Percentiles rank a stretch among this genome's conserved stretches.
Conservation (phyloP, 768 basidiomycete species). For the Suillus decipiens region DNA sequence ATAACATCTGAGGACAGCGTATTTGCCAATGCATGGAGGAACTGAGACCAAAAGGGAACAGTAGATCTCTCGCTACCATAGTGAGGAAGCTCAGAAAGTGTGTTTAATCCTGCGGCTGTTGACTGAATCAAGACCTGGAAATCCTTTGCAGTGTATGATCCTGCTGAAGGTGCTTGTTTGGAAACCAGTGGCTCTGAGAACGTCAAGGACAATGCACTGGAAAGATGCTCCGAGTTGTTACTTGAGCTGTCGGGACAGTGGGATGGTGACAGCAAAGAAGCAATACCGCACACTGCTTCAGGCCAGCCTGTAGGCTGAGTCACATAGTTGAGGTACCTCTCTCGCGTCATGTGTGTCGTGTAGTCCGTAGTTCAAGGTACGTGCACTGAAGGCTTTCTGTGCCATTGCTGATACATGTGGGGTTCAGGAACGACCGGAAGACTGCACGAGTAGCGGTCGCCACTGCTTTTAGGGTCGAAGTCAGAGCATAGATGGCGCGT, state of each 20-base stretch:
- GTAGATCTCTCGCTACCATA: neutral
- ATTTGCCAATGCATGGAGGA: neutral
- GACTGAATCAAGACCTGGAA: neutral
- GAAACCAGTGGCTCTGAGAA: neutral
- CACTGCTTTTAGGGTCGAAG: conserved; percentile 58
- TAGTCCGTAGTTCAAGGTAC: conserved; percentile 85
- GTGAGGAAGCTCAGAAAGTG: neutral
- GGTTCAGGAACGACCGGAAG: conserved; percentile 56
- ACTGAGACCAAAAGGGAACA: conserved; percentile 3
- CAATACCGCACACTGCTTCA: neutral
- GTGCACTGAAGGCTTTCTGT: conserved; percentile 48
- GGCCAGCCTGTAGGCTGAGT: neutral
- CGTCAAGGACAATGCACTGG: neutral
- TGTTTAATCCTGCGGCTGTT: neutral
- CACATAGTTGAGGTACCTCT: conserved; percentile 51
- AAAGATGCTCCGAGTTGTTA: neutral
- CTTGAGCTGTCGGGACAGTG: neutral
- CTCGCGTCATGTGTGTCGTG: conserved; percentile 61
- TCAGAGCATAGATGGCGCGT: conserved; percentile 77
- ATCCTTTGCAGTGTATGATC: neutral
- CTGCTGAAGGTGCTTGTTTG: neutral
- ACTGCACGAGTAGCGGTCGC: conserved; percentile 63
- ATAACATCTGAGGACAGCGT: too few relatives aligned
- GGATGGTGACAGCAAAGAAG: neutral
- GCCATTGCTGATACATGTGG: conserved; percentile 17